Evolutionary conservation across 2,329 filamentous ascomycete genomes (phyloP).

Genomic region (Aureobasidium musti): DNA sequence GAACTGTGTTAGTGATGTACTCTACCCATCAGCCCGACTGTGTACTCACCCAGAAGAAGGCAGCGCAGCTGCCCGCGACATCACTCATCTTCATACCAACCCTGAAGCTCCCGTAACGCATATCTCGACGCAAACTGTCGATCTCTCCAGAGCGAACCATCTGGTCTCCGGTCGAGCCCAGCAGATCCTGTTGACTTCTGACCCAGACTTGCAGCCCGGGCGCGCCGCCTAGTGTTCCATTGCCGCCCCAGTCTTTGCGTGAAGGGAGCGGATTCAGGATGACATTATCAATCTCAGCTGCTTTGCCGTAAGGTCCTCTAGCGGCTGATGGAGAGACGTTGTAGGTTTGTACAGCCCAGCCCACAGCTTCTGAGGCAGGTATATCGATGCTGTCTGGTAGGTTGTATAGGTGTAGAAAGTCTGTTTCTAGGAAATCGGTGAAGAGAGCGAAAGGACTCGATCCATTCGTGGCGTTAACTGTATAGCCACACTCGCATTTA

Average conservation of each 20-base stretch:
- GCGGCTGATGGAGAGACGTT: conserved; percentile 61
- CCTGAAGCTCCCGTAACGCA: conserved; percentile 70
- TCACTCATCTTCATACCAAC: conserved; percentile 65
- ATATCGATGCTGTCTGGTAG: conserved; percentile 41
- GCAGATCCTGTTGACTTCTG: conserved; percentile 39
- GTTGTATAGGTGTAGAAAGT: conserved; percentile 63
- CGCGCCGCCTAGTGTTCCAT: conserved; percentile 49
- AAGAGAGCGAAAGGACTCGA: conserved; percentile 55
- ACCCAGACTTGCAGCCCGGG: conserved; percentile 62
- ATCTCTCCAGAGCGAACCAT: conserved; percentile 66
- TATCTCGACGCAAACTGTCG: conserved; percentile 60
- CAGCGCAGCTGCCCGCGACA: conserved; percentile 68
- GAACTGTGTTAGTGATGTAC: neutral
- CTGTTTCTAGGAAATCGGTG: conserved; percentile 69
- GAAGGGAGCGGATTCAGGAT: conserved; percentile 54
- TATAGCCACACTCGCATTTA: conserved; percentile 72
- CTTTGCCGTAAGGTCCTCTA: conserved; percentile 67
- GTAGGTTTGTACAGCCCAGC: conserved; percentile 70
- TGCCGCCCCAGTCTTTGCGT: conserved; percentile 48
- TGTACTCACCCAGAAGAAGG: conserved; percentile 73
- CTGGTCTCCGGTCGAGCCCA: conserved; percentile 41
- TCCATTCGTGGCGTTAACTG: conserved; percentile 49
- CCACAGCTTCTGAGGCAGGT: conserved; percentile 41
- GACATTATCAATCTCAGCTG: conserved; percentile 61
- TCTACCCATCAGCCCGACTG: neutral